A percentile compares a stretch with the other conserved stretches of the same genome.
These are phyloP conservation scores for Fusarium humuli DNA, from an alignment of 2,329 filamentous ascomycete genomes.

Conservation along the genomic window DNA sequence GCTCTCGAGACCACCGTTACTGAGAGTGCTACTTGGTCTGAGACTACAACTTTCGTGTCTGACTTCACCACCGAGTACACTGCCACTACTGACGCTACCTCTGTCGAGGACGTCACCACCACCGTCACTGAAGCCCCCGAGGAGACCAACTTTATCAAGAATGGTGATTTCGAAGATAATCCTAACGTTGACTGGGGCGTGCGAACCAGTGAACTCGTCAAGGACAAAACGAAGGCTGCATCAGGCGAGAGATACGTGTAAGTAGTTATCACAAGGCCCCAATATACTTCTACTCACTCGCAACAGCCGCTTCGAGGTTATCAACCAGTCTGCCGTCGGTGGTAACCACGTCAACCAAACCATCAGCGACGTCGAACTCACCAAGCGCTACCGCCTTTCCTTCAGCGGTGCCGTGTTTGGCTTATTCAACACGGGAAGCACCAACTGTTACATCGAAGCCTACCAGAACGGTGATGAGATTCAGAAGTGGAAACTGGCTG, in stretches of 20 bases:
- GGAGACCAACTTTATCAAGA: not conserved
- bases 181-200: not conserved
- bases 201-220: not conserved
- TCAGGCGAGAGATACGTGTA: not conserved
- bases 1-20: not conserved
- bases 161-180: not conserved
- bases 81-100: not conserved
- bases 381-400: not conserved
- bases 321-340: not conserved
- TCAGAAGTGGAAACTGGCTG: not conserved
- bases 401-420: not conserved
- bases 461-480: no score
- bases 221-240: fast-evolving
- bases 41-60: not conserved
- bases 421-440: not conserved
- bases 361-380: not conserved
- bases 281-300: fast-evolving
- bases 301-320: not conserved
- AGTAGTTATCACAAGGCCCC: not conserved
- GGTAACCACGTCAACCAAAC: conserved; percentile 9
- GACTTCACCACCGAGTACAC: not conserved
- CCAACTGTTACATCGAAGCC: no score
- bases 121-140: fast-evolving
- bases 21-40: not conserved
- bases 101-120: not conserved